Evolutionary conservation across 1,284 basidiomycete genomes (phyloP).

Genomic region (Heterobasidion parviporum): DNA sequence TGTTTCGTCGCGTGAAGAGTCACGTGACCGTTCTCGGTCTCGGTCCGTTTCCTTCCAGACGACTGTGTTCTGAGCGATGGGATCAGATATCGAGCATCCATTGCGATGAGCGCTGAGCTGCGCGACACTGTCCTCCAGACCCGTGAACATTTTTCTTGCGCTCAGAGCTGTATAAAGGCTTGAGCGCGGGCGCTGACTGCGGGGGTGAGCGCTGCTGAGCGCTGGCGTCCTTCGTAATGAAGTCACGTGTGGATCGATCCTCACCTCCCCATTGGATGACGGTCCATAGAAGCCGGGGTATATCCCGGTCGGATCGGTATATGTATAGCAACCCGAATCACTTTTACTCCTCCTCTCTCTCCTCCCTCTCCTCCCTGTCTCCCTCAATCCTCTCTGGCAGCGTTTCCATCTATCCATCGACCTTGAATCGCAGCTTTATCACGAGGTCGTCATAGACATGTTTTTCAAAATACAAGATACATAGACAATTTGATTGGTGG

Average conservation of each 20-base stretch:
- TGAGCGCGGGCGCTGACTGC: too few relatives aligned
- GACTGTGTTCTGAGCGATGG: too few relatives aligned
- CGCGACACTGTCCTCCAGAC: background rate
- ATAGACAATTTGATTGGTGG: too few relatives aligned
- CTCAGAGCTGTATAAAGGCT: too few relatives aligned
- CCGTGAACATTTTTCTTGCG: background rate
- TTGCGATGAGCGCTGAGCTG: background rate
- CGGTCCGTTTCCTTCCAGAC: background rate
- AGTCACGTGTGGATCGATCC: slow-evolving; percentile 2
- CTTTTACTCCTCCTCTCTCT: background rate
- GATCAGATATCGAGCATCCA: too few relatives aligned
- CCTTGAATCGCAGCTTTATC: too few relatives aligned
- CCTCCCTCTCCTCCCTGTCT: background rate
- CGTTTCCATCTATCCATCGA: background rate
- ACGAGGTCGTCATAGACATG: too few relatives aligned
- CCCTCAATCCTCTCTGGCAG: background rate
- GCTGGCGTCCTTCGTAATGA: background rate
- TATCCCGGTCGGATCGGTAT: background rate
- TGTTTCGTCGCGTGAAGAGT: slow-evolving; percentile 5
- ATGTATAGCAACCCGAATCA: background rate
- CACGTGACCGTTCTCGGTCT: slow-evolving; percentile 6
- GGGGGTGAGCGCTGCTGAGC: background rate
- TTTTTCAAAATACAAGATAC: too few relatives aligned
- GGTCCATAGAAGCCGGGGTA: background rate
- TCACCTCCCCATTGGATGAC: background rate